A percentile compares a stretch with the other conserved stretches of the same genome.
phyloP scores from a whole-genome alignment of 1,284 basidiomycete species.

The Apiotrichum akiyoshidainum region DNA sequence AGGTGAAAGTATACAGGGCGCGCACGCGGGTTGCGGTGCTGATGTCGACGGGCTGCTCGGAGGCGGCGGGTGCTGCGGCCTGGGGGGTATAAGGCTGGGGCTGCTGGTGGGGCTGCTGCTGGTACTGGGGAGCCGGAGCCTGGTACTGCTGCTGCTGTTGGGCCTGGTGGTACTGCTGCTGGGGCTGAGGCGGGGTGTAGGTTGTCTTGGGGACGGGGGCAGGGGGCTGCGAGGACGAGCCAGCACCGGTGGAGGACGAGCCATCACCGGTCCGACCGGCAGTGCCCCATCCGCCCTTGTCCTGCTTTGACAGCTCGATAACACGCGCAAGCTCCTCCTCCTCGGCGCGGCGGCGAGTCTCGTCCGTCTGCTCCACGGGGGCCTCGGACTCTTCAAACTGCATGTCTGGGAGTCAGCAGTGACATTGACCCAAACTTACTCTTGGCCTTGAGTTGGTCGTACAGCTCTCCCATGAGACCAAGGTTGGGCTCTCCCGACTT shows the following conservation, averaged over 20 bases:
- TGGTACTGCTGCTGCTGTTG: slow-evolving; percentile 15
- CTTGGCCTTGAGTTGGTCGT: slow-evolving; percentile 75
- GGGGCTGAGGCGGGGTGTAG: slow-evolving; percentile 4
- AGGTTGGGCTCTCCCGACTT: slow-evolving; percentile 63
- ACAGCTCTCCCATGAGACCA: slow-evolving; percentile 87
- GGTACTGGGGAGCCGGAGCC: slow-evolving; percentile 14
- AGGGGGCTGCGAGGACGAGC: slow-evolving; percentile 39
- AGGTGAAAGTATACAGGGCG: slow-evolving; percentile 85
- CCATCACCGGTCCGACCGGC: slow-evolving; percentile 41
- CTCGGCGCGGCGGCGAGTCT: slow-evolving; percentile 68
- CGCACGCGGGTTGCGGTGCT: slow-evolving; percentile 72
- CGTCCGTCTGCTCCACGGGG: slow-evolving; percentile 54
- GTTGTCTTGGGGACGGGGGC: slow-evolving; percentile 3
- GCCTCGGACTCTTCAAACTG: slow-evolving; percentile 65
- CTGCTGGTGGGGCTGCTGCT: slow-evolving; percentile 12
- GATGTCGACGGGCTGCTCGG: slow-evolving; percentile 37
- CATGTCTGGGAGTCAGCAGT: slow-evolving; percentile 27
- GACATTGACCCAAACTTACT: slow-evolving; percentile 55
- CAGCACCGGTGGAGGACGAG: slow-evolving; percentile 40
- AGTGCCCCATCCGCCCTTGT: slow-evolving; percentile 64
- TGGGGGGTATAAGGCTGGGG: slow-evolving; percentile 26
- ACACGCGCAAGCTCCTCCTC: slow-evolving; percentile 90
- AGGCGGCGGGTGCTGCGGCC: slow-evolving; percentile 32
- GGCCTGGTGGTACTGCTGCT: slow-evolving; percentile 22
- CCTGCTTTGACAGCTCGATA: slow-evolving; percentile 80